Evolutionary conservation across 169 alveolate species (phyloP).

Genomic region (Toxoplasma gondii): DNA sequence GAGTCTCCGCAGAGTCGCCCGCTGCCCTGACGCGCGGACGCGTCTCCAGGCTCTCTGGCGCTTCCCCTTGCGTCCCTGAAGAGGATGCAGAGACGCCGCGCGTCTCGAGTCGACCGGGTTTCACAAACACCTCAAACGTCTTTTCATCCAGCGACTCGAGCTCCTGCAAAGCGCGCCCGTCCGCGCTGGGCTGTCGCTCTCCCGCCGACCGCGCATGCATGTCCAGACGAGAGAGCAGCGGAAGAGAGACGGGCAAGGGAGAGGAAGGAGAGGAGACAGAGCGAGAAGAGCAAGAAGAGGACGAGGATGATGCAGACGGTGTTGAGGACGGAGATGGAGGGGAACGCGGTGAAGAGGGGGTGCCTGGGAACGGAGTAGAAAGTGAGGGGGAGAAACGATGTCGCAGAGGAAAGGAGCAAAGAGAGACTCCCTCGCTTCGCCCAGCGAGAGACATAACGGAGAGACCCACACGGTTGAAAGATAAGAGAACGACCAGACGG

Average conservation of each 20-base stretch:
- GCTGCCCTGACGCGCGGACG: no score
- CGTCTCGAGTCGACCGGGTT: not conserved
- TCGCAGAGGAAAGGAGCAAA: not conserved
- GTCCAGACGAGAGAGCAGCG: not conserved
- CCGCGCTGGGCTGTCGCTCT: not conserved
- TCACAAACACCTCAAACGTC: not conserved
- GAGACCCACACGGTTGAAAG: no score
- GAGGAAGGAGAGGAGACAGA: not conserved
- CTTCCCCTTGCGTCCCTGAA: no score
- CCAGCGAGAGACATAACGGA: not conserved
- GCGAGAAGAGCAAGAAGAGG: not conserved
- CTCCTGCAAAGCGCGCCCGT: constrained; percentile 25
- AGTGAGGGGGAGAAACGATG: not conserved
- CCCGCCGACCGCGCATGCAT: not conserved
- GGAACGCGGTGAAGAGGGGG: no score
- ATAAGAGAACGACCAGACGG: no score
- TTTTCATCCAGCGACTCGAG: not conserved
- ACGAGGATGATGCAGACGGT: no score
- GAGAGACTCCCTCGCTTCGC: not conserved
- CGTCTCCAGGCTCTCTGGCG: no score
- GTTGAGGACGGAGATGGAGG: no score
- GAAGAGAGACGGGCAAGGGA: not conserved
- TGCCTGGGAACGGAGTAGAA: not conserved
- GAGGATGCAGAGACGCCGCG: no score
- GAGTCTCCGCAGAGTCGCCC: not conserved